Evolutionary conservation across 306 rosid species (phyloP).

Genomic region (Lagenaria siceraria): DNA sequence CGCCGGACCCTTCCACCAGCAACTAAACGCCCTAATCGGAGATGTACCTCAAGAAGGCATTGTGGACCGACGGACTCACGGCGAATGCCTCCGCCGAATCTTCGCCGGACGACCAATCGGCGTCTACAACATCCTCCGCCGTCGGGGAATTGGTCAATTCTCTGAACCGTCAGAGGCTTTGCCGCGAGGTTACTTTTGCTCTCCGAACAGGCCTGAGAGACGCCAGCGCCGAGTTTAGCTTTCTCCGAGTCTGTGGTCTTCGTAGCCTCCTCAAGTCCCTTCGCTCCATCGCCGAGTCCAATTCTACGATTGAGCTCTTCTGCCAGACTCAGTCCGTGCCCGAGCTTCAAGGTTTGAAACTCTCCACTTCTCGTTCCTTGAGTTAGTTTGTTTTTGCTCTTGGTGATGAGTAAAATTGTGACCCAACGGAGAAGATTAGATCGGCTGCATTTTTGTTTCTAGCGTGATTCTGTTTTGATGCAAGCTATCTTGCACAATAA

Average conservation of each 20-base stretch:
- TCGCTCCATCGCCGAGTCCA: constrained; percentile 60
- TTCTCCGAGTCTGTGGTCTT: constrained; percentile 78
- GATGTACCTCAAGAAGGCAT: constrained; percentile 66
- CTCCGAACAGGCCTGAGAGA: constrained; percentile 71
- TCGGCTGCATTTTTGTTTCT: not conserved
- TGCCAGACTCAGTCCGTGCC: constrained; percentile 55
- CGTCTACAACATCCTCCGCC: constrained; percentile 3
- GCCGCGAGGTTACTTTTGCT: constrained; percentile 70
- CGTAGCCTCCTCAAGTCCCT: constrained; percentile 75
- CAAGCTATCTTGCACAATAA: not conserved
- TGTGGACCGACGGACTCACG: constrained; percentile 51
- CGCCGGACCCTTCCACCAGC: too few relatives aligned
- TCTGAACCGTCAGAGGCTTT: constrained; percentile 50
- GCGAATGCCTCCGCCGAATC: constrained; percentile 19
- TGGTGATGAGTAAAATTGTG: not conserved
- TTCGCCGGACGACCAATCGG: constrained; percentile 10
- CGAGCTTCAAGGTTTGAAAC: constrained; percentile 52
- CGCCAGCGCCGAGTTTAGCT: constrained; percentile 76
- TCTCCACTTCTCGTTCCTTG: not conserved
- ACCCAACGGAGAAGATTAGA: not conserved
- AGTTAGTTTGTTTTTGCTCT: not conserved
- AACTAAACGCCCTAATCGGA: not conserved
- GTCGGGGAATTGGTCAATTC: constrained; percentile 46
- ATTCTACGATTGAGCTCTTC: constrained; percentile 51
- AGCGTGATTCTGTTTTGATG: not conserved